phyloP scores from a whole-genome alignment of 2,329 filamentous ascomycete genomes.

The Aureobasidium leucospermi region DNA sequence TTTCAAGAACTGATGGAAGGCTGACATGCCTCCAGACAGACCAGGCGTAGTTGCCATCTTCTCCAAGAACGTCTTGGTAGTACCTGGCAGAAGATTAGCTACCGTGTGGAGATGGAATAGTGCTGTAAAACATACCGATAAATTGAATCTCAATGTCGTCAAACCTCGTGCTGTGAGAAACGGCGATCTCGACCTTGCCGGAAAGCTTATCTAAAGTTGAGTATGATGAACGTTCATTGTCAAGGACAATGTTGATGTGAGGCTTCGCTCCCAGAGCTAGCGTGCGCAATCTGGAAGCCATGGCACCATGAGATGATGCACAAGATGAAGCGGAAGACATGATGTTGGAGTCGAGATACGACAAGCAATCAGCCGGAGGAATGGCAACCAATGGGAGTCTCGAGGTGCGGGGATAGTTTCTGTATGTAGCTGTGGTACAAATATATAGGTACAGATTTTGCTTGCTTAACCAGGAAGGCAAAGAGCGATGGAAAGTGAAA shows the following conservation, averaged over 20 bases:
- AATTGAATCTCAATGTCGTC: slow-evolving; percentile 54
- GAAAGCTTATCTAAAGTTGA: slow-evolving; percentile 53
- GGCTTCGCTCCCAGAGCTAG: slow-evolving; percentile 26
- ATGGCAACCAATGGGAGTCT: slow-evolving; percentile 3
- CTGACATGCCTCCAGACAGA: slow-evolving; percentile 47
- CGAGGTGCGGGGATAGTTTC: not conserved
- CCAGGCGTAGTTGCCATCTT: slow-evolving; percentile 45
- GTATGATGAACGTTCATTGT: slow-evolving; percentile 37
- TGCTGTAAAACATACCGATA: slow-evolving; percentile 37
- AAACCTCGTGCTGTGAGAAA: slow-evolving; percentile 47
- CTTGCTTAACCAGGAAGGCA: not conserved
- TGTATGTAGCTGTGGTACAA: not conserved
- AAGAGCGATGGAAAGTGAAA: slow-evolving; percentile 5
- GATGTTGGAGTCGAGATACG: slow-evolving; percentile 5
- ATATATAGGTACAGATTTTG: not conserved
- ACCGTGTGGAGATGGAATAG: not conserved
- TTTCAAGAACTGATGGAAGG: slow-evolving; percentile 54
- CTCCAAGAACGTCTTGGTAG: slow-evolving; percentile 47
- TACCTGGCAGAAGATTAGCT: slow-evolving; percentile 31
- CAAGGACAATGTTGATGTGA: slow-evolving; percentile 36
- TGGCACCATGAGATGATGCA: slow-evolving; percentile 5
- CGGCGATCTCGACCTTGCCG: slow-evolving; percentile 45
- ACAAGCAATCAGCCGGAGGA: not conserved
- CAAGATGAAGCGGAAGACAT: slow-evolving; percentile 10
- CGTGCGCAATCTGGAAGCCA: slow-evolving; percentile 10